A percentile compares a stretch with the other conserved stretches of the same genome.
Evolutionary conservation across 2,329 filamentous ascomycete species (phyloP).

Genomic region (Falciphora oryzae): DNA sequence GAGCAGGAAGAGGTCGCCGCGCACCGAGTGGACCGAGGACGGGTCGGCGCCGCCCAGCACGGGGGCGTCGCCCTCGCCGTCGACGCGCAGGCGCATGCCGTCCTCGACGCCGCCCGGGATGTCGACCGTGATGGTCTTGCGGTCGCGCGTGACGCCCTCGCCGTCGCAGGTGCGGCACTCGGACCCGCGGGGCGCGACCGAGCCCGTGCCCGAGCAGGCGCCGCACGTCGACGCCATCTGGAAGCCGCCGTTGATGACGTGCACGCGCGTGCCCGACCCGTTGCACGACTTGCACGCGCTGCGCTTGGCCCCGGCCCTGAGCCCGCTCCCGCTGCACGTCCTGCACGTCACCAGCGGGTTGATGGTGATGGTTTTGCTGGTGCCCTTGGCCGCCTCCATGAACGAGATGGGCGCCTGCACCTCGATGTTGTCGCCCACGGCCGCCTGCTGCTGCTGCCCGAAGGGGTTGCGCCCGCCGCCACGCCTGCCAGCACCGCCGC

Average conservation of each 20-base stretch:
- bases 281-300: constrained; percentile 73
- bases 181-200: constrained; percentile 68
- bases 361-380: constrained; percentile 79
- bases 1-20: constrained; percentile 86
- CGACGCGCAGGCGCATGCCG: constrained; percentile 83
- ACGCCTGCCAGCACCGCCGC: constrained; percentile 44
- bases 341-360: constrained; percentile 75
- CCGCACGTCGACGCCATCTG: constrained; percentile 91
- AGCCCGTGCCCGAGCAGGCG: constrained; percentile 72
- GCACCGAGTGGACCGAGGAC: constrained; percentile 57
- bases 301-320: constrained; percentile 74
- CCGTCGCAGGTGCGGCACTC: constrained; percentile 78
- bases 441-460: constrained; percentile 56
- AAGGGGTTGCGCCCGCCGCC: constrained; percentile 58
- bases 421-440: constrained; percentile 95
- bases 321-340: constrained; percentile 74
- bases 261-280: constrained; percentile 80
- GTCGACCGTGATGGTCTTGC: constrained; percentile 78
- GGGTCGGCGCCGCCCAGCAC: constrained; percentile 64
- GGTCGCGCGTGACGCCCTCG: constrained; percentile 76
- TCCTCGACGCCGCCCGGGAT: constrained; percentile 96
- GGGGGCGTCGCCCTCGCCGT: constrained; percentile 82
- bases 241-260: constrained; percentile 88
- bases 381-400: constrained; percentile 91
- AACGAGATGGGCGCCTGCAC: constrained; percentile 91